These are phyloP conservation scores for Nidularia sp. DNA, from an alignment of 768 basidiomycete species.

Conservation along the genomic window DNA sequence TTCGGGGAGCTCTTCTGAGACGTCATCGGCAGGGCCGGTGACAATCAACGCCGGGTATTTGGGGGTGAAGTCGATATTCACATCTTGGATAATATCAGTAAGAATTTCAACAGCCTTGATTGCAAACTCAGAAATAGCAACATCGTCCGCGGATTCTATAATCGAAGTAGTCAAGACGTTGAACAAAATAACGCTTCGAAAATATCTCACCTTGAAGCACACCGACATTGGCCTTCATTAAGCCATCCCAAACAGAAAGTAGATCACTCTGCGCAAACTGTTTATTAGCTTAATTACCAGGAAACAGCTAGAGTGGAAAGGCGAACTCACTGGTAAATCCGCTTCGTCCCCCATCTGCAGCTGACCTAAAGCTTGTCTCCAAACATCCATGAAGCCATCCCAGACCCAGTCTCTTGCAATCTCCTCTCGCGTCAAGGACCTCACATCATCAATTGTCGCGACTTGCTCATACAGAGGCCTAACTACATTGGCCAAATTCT, in stretches of 20 bases:
- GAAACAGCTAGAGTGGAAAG: not conserved
- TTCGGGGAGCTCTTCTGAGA: not conserved
- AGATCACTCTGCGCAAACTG: slow-evolving; percentile 35
- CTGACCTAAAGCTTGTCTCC: slow-evolving; percentile 41
- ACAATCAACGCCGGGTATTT: slow-evolving; percentile 6
- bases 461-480: slow-evolving; percentile 51
- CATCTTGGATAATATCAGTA: slow-evolving; percentile 42
- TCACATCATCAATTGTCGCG: slow-evolving; percentile 48
- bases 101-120: slow-evolving; percentile 37
- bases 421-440: slow-evolving; percentile 55
- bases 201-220: slow-evolving; percentile 35
- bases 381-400: slow-evolving; percentile 45
- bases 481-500: slow-evolving; percentile 40
- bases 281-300: not conserved
- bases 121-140: slow-evolving; percentile 32
- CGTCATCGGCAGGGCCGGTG: not conserved
- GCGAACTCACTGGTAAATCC: slow-evolving; percentile 44
- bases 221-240: slow-evolving; percentile 46
- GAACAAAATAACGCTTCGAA: not conserved
- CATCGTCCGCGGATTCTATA: slow-evolving; percentile 40
- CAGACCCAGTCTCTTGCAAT: slow-evolving; percentile 50
- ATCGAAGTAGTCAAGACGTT: not conserved
- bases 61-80: slow-evolving; percentile 35
- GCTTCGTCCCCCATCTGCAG: slow-evolving; percentile 42
- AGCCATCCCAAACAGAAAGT: slow-evolving; percentile 50